Base-by-base conservation (phyloP, 805 yeast species). In the Vanderwaltozyma tropicalis region DNA sequence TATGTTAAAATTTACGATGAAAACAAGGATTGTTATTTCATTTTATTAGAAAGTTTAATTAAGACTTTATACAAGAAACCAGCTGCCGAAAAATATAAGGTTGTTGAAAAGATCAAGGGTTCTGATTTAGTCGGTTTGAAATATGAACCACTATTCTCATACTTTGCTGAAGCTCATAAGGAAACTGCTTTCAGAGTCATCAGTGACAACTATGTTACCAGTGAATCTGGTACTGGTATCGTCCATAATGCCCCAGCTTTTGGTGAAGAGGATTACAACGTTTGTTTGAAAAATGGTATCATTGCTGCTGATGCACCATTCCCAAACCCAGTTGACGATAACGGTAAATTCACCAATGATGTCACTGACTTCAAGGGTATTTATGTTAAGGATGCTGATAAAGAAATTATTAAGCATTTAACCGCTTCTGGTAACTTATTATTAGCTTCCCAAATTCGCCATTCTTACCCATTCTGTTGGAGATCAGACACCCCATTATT, bases 391-490 rank as follows among this genome's bases (percentile, higher is more conserved):
- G 96, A 86, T 55, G 96, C 97, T 33, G 98, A 92, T 64, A 78
- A 86, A 52, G 72, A 75, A 54, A 89, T 92, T 59, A 86, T 92
- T 63, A 88, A 86, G 65, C 66, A 74, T 46, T 71, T 92, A 59
- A 83, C 92, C 42, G 83, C 76, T 37, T 62, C 69, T 28, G 97
- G 95, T 36, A 74, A 80, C 48, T 49, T 92, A 27, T 68, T 92
- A 47, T 73, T 77, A 31, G 80, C 78, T 41, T 68, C 85, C 31
- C 97, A 92, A 70, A 72, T 88, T 49, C 78, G 79, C 67, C 99
- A 92, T 72, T 81, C 94, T 63, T 92, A 92, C 65, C 98, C 99
- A 54, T 92, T 92, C 81, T 92, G 99, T 70, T 92, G 99, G 99
- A 82, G 99, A 75, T 89, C 97, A 3, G 98, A 92, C 60, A 92